These are phyloP conservation scores for Phytopythium cucurbitacearum DNA, from an alignment of 352 stramenopile species.

Conservation along the genomic window DNA sequence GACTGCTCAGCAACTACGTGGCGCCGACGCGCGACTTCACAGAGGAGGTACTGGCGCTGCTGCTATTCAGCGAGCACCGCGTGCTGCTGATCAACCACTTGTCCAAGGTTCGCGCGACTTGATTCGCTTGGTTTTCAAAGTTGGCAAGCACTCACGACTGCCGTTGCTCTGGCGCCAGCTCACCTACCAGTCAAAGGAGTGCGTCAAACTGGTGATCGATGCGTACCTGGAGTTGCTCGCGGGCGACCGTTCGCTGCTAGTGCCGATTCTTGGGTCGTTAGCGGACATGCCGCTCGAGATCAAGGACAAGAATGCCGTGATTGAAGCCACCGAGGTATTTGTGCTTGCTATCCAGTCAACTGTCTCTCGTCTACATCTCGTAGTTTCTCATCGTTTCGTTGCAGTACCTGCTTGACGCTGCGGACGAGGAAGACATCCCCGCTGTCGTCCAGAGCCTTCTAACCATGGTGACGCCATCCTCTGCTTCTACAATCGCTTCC, in stretches of 20 bases:
- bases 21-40: constrained; percentile 67
- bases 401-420: constrained; percentile 67
- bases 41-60: constrained; percentile 60
- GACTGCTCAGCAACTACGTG: constrained; percentile 71
- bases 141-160: too few relatives aligned
- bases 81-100: constrained; percentile 80
- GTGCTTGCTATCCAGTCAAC: neutral
- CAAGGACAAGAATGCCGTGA: constrained; percentile 56
- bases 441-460: constrained; percentile 74
- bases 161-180: constrained; percentile 25
- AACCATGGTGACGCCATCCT: constrained; percentile 56
- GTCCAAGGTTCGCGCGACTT: constrained; percentile 39
- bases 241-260: constrained; percentile 69
- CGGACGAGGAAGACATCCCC: constrained; percentile 74
- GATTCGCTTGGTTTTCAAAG: neutral
- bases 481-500: constrained; percentile 34
- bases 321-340: constrained; percentile 56
- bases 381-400: neutral
- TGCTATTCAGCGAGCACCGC: constrained; percentile 71
- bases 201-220: constrained; percentile 67
- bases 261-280: constrained; percentile 74
- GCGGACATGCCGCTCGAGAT: constrained; percentile 64
- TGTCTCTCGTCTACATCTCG: neutral
- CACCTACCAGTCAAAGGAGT: constrained; percentile 78
- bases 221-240: constrained; percentile 72